Percentiles rank a stretch among this genome's conserved stretches.
These are phyloP conservation scores for Leishmania major DNA, from an alignment of 208 protist species.

Conservation along the genomic window DNA sequence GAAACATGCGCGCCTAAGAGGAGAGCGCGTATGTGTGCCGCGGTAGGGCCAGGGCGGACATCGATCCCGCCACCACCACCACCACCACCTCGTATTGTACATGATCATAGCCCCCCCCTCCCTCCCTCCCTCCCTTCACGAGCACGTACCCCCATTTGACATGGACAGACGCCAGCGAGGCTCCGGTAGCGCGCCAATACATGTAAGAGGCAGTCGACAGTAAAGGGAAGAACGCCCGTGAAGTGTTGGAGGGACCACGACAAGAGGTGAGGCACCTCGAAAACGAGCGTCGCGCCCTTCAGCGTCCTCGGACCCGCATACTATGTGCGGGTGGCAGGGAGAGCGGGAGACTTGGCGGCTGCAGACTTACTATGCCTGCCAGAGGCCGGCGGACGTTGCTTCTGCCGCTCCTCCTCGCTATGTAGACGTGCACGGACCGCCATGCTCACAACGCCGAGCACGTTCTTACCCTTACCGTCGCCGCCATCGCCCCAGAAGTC, in stretches of 20 bases:
- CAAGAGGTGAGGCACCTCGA: background rate
- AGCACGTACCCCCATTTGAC: background rate
- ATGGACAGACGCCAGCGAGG: background rate
- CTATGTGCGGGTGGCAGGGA: background rate
- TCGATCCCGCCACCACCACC: background rate
- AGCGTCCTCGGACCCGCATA: background rate
- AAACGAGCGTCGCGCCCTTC: background rate
- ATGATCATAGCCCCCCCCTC: background rate
- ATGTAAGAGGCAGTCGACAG: background rate
- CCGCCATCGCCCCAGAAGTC: conserved; percentile 89
- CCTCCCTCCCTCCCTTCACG: background rate
- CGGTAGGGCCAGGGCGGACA: background rate
- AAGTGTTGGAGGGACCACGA: background rate
- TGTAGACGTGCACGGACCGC: conserved; percentile 58
- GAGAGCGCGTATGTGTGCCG: background rate
- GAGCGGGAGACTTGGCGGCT: background rate
- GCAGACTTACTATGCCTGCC: background rate
- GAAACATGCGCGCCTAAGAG: background rate
- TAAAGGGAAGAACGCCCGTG: background rate
- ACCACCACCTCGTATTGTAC: background rate
- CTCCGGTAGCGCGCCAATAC: background rate
- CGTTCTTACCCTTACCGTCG: conserved; percentile 84
- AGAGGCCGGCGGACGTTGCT: conserved; percentile 15
- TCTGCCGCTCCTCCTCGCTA: conserved; percentile 36
- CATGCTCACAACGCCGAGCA: conserved; percentile 85